Evolutionary conservation across 768 basidiomycete species (phyloP).

Genomic region (Russula sp.): DNA sequence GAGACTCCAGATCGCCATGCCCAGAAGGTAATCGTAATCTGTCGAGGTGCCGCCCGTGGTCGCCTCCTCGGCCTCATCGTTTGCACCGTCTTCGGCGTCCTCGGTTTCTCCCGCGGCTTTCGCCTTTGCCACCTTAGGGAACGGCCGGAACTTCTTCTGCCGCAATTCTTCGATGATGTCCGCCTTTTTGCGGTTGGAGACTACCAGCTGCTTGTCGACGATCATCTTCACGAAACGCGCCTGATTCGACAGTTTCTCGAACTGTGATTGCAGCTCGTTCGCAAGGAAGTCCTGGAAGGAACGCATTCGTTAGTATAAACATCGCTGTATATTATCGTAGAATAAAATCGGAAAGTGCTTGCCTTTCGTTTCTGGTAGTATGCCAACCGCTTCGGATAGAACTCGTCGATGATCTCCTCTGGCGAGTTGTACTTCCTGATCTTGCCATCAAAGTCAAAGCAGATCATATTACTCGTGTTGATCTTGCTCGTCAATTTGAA

Average conservation of each 20-base stretch:
- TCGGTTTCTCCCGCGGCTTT: conserved; percentile 66
- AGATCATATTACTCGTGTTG: conserved; percentile 96
- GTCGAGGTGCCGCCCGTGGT: conserved; percentile 43
- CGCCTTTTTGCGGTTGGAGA: conserved; percentile 84
- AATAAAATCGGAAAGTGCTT: conserved; percentile 21
- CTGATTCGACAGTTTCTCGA: conserved; percentile 89
- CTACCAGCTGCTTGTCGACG: conserved; percentile 72
- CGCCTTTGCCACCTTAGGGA: conserved; percentile 74
- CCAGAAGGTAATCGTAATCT: conserved; percentile 91
- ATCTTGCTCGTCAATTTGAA: conserved; percentile 88
- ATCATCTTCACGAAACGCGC: conserved; percentile 98
- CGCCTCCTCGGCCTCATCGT: conserved; percentile 52
- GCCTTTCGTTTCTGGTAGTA: conserved; percentile 98
- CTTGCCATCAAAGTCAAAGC: conserved; percentile 94
- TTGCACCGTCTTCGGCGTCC: conserved; percentile 47
- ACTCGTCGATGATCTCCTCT: conserved; percentile 91
- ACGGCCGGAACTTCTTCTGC: conserved; percentile 81
- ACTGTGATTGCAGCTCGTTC: conserved; percentile 71
- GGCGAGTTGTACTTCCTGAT: conserved; percentile 89
- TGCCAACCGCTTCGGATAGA: conserved; percentile 82
- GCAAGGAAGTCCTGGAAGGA: conserved; percentile 74
- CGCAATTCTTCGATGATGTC: conserved; percentile 85
- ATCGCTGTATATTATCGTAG: background rate
- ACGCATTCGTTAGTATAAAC: background rate
- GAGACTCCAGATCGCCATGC: conserved; percentile 94